Conservation (phyloP, 2,329 filamentous ascomycete species). For the Trichophyton schoenleinii region DNA sequence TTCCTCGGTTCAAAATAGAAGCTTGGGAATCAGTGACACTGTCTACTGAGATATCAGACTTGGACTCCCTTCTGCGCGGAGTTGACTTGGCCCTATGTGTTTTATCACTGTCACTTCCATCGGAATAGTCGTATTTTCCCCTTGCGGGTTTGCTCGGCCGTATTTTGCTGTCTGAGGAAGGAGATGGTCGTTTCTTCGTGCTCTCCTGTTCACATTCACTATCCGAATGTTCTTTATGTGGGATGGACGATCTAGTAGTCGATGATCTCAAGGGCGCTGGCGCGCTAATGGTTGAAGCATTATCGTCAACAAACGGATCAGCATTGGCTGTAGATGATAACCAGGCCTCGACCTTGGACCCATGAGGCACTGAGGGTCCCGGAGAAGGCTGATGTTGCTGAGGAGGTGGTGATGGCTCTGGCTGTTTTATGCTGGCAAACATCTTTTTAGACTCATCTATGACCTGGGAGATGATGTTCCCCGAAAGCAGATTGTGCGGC, state of each 20-base stretch:
- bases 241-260: not conserved
- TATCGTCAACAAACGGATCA: slow-evolving; percentile 42
- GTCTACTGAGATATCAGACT: slow-evolving; percentile 15
- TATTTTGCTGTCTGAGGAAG: not conserved
- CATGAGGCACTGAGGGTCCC: slow-evolving; percentile 23
- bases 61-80: not conserved
- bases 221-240: not conserved
- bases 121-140: not conserved
- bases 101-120: not conserved
- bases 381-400: slow-evolving; percentile 23
- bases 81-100: not conserved
- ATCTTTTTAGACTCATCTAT: slow-evolving; percentile 34
- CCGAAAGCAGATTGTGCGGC: slow-evolving; percentile 7
- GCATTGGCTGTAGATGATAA: slow-evolving; percentile 44
- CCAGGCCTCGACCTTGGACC: slow-evolving; percentile 50
- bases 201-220: not conserved
- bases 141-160: not conserved
- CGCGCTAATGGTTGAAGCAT: slow-evolving; percentile 16
- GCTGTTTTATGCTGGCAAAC: slow-evolving; percentile 30
- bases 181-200: not conserved
- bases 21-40: slow-evolving; percentile 7
- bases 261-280: slow-evolving; percentile 6
- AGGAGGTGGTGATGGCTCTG: slow-evolving; percentile 17
- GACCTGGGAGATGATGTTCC: slow-evolving; percentile 33
- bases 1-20: slow-evolving; percentile 16